Base-by-base conservation (phyloP, 2,329 filamentous ascomycete genomes). In the Penicillium crustosum region DNA sequence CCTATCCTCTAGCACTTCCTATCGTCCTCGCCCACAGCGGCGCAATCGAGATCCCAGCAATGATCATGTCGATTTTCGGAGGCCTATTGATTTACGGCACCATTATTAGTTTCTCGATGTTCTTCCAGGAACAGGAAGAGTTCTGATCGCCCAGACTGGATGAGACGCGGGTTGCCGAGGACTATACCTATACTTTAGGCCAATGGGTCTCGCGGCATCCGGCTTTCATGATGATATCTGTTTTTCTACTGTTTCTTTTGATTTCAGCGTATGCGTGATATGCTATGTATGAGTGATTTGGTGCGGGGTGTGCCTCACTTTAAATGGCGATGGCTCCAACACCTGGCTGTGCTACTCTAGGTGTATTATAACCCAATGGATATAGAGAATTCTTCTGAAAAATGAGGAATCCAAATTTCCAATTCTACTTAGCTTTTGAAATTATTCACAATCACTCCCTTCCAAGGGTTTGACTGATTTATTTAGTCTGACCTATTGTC, bases 101-200 rank as follows among this genome's bases (percentile, higher is more conserved):
- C 49, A 97, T 99, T 73, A 95, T 99, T 78, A 94, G 90, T 79
- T 99, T 99, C 77, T 89, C 90, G 65, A 90, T 97, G 87, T 99
- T 97, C 81, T 99, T 99, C 82, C 89, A 93, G 74, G 93, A 97
- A 77, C 92, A 97, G 75, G 90, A 96, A 73, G 94, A 97, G 69
- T 99, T 97, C 76, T 97, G 61, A 72, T 60, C 17, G 51, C 39
- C 13, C 23, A 39, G 41, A 55, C 41, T 36, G 27, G 23, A 21
- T 43, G 49, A 38, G 52, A 41, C 58, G 44, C 23, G 48, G 53
- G 49, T 53, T 21, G 21, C 50, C 35, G 31, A 39, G 47, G 42
- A 12, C 44, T 42, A 49, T 25, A 48, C 21, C 15, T 35, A 42
- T 42, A 49, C n/a, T 27, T 27, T 33, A 35, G 21, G 12, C 42